Percentiles rank a stretch among this genome's conserved stretches.
Evolutionary conservation across 169 alveolate species (phyloP).

Genomic region (Toxoplasma gondii): DNA sequence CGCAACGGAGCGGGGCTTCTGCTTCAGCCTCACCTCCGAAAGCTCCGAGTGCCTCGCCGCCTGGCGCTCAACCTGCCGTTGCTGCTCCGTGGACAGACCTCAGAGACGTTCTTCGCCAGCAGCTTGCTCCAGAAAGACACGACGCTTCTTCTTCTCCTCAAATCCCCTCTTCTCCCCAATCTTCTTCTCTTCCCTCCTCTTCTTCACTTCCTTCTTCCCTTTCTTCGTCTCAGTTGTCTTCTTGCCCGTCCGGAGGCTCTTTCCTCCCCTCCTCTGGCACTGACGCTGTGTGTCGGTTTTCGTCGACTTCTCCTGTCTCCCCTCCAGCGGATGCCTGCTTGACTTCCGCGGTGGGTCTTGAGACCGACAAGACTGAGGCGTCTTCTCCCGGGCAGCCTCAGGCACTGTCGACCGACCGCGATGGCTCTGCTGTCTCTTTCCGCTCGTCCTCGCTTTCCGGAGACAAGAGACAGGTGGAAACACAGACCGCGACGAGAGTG

Average conservation of each 20-base stretch:
- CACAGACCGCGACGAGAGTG: too few species aligned
- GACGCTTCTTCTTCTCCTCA: not conserved
- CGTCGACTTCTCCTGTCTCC: too few species aligned
- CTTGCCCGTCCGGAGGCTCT: not conserved
- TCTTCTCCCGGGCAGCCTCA: not conserved
- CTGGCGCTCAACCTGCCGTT: not conserved
- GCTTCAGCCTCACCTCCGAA: not conserved
- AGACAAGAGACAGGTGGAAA: too few species aligned
- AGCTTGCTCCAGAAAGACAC: not conserved
- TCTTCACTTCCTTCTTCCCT: not conserved
- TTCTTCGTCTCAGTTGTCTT: not conserved
- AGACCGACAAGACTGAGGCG: too few species aligned
- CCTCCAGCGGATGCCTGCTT: too few species aligned
- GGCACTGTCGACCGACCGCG: not conserved
- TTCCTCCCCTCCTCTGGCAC: too few species aligned
- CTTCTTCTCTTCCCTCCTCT: not conserved
- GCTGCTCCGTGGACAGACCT: not conserved
- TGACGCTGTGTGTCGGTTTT: too few species aligned
- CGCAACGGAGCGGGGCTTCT: not conserved
- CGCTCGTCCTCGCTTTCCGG: not conserved
- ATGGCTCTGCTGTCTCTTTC: not conserved
- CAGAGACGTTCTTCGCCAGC: not conserved
- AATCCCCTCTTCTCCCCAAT: not conserved
- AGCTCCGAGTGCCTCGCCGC: not conserved
- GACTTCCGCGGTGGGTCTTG: too few species aligned